Conservation (phyloP, 129 eudicot species). For the Cynara cardunculus region DNA sequence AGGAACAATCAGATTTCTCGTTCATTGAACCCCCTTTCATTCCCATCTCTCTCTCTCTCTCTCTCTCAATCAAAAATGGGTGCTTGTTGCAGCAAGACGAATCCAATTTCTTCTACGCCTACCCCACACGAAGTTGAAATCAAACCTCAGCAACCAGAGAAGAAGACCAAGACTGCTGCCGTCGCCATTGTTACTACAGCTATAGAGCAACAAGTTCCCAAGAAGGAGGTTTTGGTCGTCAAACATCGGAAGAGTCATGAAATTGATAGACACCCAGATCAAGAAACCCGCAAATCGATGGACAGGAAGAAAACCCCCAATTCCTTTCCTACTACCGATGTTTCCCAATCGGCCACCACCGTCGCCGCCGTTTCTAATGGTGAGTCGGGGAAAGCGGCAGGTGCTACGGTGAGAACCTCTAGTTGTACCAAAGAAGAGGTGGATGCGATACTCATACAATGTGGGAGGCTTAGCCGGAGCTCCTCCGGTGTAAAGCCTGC, state of each 20-base stretch:
- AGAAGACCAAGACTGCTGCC: not conserved
- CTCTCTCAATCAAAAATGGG: conserved; percentile 26
- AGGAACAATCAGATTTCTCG: not conserved
- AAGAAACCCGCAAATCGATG: conserved; percentile 30
- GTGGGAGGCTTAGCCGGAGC: conserved; percentile 93
- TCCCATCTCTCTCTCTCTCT: not conserved
- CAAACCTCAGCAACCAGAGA: conserved; percentile 10
- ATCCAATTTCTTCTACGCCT: conserved; percentile 10
- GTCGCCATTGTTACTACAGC: conserved; percentile 10
- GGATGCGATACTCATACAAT: conserved; percentile 92
- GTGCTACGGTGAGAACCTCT: conserved; percentile 66
- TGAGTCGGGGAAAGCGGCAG: conserved; percentile 22
- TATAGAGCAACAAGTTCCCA: conserved; percentile 23
- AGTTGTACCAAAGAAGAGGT: conserved; percentile 92
- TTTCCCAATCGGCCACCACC: not conserved
- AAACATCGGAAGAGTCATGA: conserved; percentile 79
- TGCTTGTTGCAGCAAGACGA: conserved; percentile 31
- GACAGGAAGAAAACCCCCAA: conserved; percentile 31
- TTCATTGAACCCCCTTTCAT: conserved; percentile 21
- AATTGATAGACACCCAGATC: conserved; percentile 41
- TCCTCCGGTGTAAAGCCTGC: conserved; percentile 58
- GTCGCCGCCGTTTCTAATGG: not conserved
- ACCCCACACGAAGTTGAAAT: conserved; percentile 20
- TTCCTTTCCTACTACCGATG: conserved; percentile 4
- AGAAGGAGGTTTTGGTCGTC: conserved; percentile 57